These are phyloP conservation scores for Dionaea muscipula DNA, from an alignment of 179 eudicot species.

Conservation along the genomic window DNA sequence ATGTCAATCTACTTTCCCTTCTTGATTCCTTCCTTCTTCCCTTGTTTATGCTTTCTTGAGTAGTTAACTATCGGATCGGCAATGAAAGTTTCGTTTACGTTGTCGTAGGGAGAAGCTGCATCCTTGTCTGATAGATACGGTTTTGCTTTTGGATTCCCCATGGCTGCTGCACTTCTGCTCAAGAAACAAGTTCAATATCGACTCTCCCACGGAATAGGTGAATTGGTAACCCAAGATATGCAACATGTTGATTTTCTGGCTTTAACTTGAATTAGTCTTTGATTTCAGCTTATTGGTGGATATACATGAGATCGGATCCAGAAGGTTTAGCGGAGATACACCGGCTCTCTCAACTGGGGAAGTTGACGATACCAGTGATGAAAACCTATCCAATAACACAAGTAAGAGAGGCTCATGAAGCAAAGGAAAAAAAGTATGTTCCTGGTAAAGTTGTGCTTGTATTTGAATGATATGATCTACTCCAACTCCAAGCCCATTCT, in stretches of 20 bases:
- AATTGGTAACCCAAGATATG: neutral
- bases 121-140: constrained; percentile 76
- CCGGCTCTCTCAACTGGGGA: constrained; percentile 56
- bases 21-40: neutral
- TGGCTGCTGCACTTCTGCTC: constrained; percentile 53
- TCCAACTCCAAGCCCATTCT: too few species aligned
- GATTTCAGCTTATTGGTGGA: constrained; percentile 73
- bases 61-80: too few species aligned
- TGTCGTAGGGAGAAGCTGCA: constrained; percentile 77
- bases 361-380: constrained; percentile 70
- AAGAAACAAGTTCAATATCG: constrained; percentile 73
- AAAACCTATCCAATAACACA: constrained; percentile 67
- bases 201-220: constrained; percentile 79
- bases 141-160: constrained; percentile 63
- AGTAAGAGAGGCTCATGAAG: constrained; percentile 84
- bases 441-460: constrained; percentile 87
- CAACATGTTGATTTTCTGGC: neutral
- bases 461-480: constrained; percentile 60
- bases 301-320: constrained; percentile 82
- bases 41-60: constrained; percentile 2
- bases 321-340: constrained; percentile 81
- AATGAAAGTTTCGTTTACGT: constrained; percentile 13
- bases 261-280: neutral
- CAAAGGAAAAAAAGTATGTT: constrained; percentile 59
- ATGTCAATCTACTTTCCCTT: neutral